Evolutionary conservation across 306 rosid genomes (phyloP).

Genomic region (Vicia faba): DNA sequence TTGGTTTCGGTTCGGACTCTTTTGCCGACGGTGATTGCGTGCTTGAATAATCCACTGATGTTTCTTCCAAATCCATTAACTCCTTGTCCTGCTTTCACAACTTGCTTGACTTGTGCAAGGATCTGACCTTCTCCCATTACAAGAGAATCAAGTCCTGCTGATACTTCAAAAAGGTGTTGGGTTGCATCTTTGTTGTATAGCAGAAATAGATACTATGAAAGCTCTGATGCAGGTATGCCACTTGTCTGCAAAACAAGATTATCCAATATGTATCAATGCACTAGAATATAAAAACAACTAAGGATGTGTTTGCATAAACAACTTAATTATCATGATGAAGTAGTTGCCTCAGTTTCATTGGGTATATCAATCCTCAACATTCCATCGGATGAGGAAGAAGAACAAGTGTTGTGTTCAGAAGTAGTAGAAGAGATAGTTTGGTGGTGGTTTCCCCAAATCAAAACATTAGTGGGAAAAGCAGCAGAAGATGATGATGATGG

Average conservation of each 20-base stretch:
- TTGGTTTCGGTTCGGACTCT: no score
- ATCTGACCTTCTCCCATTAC: constrained; percentile 99
- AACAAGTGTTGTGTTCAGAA: constrained; percentile 51
- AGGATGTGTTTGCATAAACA: no score
- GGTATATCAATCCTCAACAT: constrained; percentile 77
- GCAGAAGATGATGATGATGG: constrained; percentile 15
- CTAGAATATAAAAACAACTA: constrained; percentile 71
- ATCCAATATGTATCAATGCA: no score
- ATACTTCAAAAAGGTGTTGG: no score
- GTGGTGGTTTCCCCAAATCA: constrained; percentile 76
- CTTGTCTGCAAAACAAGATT: no score
- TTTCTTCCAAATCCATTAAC: constrained; percentile 95
- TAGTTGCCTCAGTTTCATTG: neutral
- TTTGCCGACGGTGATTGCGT: no score
- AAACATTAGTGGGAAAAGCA: constrained; percentile 63
- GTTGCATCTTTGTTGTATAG: no score
- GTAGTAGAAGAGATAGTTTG: constrained; percentile 56
- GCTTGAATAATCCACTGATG: constrained; percentile 96
- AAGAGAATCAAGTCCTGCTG: no score
- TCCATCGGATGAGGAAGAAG: constrained; percentile 42
- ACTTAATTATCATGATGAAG: no score
- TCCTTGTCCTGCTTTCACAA: constrained; percentile 96
- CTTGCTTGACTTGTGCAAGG: constrained; percentile 97
- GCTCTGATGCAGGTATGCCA: no score
- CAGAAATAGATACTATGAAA: no score